phyloP scores from a whole-genome alignment of 352 stramenopile species.

The Aphanomyces euteiches region DNA sequence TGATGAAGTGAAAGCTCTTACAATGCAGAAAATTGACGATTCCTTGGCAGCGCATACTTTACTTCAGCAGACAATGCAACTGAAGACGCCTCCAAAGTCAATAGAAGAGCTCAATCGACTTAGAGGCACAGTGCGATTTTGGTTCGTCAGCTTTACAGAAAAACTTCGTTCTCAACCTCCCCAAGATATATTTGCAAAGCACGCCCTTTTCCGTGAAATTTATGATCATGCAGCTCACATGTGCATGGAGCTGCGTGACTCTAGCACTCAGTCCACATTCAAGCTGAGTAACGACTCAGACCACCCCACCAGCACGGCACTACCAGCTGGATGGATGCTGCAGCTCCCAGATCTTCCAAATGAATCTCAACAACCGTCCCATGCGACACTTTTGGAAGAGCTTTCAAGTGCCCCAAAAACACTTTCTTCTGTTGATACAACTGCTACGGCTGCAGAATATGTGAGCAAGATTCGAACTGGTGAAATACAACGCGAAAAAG shows the following conservation, averaged over 20 bases:
- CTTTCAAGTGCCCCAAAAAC: background rate
- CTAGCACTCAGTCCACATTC: constrained; percentile 75
- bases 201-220: constrained; percentile 76
- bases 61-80: constrained; percentile 15
- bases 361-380: background rate
- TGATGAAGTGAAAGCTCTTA: constrained; percentile 67
- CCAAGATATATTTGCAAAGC: constrained; percentile 72
- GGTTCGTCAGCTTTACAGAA: constrained; percentile 20
- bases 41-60: constrained; percentile 56
- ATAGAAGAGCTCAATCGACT: constrained; percentile 4
- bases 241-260: constrained; percentile 59
- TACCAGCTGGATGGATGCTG: constrained; percentile 77
- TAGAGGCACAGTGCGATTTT: constrained; percentile 4
- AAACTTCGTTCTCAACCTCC: constrained; percentile 66
- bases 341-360: constrained; percentile 40
- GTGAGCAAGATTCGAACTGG: constrained; percentile 1
- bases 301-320: constrained; percentile 64
- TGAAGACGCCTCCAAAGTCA: constrained; percentile 1
- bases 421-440: background rate
- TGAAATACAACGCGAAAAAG: background rate
- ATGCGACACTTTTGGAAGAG: background rate
- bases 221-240: constrained; percentile 72
- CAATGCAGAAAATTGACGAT: constrained; percentile 70
- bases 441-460: constrained; percentile 2
- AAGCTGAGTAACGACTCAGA: constrained; percentile 58